Percentiles rank a stretch among this genome's conserved stretches.
phyloP scores from a whole-genome alignment of 2,329 filamentous ascomycete genomes.

The Colletotrichum tofieldiae region DNA sequence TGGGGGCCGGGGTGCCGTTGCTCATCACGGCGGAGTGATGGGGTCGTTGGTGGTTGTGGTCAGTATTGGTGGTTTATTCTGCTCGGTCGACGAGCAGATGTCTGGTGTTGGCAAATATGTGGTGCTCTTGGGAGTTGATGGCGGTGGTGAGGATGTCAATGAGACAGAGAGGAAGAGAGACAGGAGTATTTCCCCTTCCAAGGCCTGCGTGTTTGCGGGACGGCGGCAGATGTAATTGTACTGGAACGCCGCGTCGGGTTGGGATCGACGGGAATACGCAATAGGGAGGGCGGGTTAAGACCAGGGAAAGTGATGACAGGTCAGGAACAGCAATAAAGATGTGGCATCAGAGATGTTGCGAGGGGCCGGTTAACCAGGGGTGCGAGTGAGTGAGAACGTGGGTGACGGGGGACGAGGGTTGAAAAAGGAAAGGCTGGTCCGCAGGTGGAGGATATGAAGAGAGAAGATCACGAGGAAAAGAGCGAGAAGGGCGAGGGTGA shows the following conservation, averaged over 20 bases:
- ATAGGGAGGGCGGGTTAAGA: slow-evolving; percentile 37
- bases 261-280: slow-evolving; percentile 37
- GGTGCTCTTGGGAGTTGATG: background rate
- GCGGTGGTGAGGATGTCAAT: background rate
- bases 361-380: slow-evolving; percentile 3
- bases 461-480: slow-evolving; percentile 6
- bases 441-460: slow-evolving; percentile 21
- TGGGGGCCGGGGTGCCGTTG: slow-evolving; percentile 53
- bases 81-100: slow-evolving; percentile 29
- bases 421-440: slow-evolving; percentile 38
- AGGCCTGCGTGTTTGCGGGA: slow-evolving; percentile 37
- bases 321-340: slow-evolving; percentile 38
- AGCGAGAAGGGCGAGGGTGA: background rate
- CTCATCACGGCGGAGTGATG: slow-evolving; percentile 49
- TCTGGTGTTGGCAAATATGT: background rate
- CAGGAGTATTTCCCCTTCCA: slow-evolving; percentile 7
- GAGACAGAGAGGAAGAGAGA: slow-evolving; percentile 3
- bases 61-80: slow-evolving; percentile 10
- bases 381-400: slow-evolving; percentile 25
- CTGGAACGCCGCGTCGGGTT: slow-evolving; percentile 17
- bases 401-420: slow-evolving; percentile 38
- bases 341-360: slow-evolving; percentile 38
- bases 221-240: slow-evolving; percentile 21
- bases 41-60: slow-evolving; percentile 30
- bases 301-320: slow-evolving; percentile 35